A percentile compares a stretch with the other conserved stretches of the same genome.
Conservation (phyloP, 2,329 filamentous ascomycete species). For the Curvularia verruculosa region DNA sequence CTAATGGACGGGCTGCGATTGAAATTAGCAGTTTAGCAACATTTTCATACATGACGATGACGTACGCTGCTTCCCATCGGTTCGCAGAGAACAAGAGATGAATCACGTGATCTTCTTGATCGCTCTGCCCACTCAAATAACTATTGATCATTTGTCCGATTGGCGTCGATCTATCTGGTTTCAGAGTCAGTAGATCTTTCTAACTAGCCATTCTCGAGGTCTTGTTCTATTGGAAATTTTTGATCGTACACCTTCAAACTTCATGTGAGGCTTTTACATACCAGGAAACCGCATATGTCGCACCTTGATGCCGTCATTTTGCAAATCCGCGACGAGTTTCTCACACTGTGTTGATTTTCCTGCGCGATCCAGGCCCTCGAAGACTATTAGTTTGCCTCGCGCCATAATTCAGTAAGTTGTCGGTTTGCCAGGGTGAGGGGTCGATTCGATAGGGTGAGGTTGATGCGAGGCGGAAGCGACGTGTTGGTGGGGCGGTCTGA, state of each 20-base stretch:
- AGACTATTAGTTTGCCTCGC: constrained; percentile 77
- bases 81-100: constrained; percentile 92
- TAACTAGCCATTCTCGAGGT: background rate
- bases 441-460: constrained; percentile 3
- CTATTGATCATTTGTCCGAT: constrained; percentile 87
- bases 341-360: constrained; percentile 92
- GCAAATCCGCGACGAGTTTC: constrained; percentile 64
- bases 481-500: constrained; percentile 6
- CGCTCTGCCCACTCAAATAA: constrained; percentile 74
- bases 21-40: background rate
- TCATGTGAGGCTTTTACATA: constrained; percentile 41
- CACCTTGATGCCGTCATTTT: constrained; percentile 58
- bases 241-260: background rate
- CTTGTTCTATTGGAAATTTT: background rate
- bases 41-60: background rate
- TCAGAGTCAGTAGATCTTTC: background rate
- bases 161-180: constrained; percentile 75
- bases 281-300: constrained; percentile 71
- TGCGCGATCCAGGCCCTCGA: constrained; percentile 88
- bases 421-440: background rate
- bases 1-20: constrained; percentile 12
- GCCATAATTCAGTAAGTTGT: constrained; percentile 31
- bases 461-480: constrained; percentile 1
- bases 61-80: constrained; percentile 72
- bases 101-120: constrained; percentile 86